phyloP scores from a whole-genome alignment of 345 rosid genomes.

The Kernera saxatilis region DNA sequence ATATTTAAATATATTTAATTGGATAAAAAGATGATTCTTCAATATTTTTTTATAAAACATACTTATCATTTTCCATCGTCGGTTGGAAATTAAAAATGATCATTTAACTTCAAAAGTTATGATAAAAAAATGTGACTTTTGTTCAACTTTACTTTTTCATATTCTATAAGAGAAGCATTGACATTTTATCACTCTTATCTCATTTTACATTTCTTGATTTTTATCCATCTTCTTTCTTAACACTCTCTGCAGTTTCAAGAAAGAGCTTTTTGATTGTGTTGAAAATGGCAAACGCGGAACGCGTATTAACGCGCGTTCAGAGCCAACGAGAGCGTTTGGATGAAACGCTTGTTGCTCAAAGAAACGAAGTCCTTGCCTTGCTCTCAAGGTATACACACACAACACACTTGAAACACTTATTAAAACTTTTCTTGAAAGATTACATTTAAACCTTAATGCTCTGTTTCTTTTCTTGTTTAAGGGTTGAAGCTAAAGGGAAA shows the following conservation, averaged over 20 bases:
- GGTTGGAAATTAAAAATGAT: not conserved
- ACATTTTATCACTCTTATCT: not conserved
- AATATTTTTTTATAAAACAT: not conserved
- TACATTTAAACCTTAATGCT: not conserved
- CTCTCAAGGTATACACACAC: slow-evolving; percentile 48
- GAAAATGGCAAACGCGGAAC: slow-evolving; percentile 43
- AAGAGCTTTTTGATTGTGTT: not conserved
- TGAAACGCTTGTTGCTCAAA: slow-evolving; percentile 56
- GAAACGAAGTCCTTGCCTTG: slow-evolving; percentile 64
- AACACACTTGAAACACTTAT: not conserved
- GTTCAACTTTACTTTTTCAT: not conserved
- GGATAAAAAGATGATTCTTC: not conserved
- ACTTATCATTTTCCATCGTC: not conserved
- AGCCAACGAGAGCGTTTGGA: slow-evolving; percentile 77
- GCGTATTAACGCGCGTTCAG: slow-evolving; percentile 51
- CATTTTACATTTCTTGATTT: not conserved
- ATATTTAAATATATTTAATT: not conserved
- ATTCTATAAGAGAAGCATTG: not conserved
- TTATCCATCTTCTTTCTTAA: not conserved
- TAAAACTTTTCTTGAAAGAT: not conserved
- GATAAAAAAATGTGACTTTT: not conserved
- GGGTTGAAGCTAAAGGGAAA: slow-evolving; percentile 70
- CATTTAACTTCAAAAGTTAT: not conserved
- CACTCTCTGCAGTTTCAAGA: not conserved
- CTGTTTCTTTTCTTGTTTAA: slow-evolving; percentile 12